Evolutionary conservation across 768 basidiomycete genomes (phyloP), one percentile per base, ranked within the genome.

Genomic region (Dentipellis fragilis): DNA sequence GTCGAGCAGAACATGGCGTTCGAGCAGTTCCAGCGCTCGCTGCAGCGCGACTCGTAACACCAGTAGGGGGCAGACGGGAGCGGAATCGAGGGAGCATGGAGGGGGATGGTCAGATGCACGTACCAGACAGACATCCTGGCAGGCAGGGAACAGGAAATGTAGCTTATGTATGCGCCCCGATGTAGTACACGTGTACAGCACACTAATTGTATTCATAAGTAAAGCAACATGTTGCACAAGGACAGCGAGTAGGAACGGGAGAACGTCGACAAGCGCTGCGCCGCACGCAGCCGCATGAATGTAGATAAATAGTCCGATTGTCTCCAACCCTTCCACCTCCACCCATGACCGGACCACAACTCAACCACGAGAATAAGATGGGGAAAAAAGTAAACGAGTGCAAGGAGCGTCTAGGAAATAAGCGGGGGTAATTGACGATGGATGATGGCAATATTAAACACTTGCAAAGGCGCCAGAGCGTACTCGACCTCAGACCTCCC

Each of bases 1-100:
- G 72, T 89, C 47, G 88, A 89, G 66, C 88, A 91, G 69, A 88
- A 85, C 62, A 86, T 89, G 84, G 88, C 87, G 5, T 91, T 88
- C 59, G 87, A 80, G 59, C 78, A 77, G 49, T 79, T 80, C 16
- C 72, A 73, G 51, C 67, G 61, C 40, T 59, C 57, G 49, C 14
- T 52, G 6, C 51, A 37, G 40, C 21, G 55, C 19, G 52, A 49
- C 29, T 21, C 22, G 48, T 49, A 23, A 11, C 48, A 12, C 17
- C 4, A 5, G 6, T 29, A 6, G 29, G 29, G 29, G 29, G 29
- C n/a, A n/a, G n/a, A n/a, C n/a, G n/a, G n/a, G n/a, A n/a, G n/a
- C n/a, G n/a, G n/a, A n/a, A 29, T 29, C 3, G 29, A 29, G 29
- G 3, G 29, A 29, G 29, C 3, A 29, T 29, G 29, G 6, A 3